Conservation (phyloP, 2,329 filamentous ascomycete genomes). For the Microdochium bolleyi region DNA sequence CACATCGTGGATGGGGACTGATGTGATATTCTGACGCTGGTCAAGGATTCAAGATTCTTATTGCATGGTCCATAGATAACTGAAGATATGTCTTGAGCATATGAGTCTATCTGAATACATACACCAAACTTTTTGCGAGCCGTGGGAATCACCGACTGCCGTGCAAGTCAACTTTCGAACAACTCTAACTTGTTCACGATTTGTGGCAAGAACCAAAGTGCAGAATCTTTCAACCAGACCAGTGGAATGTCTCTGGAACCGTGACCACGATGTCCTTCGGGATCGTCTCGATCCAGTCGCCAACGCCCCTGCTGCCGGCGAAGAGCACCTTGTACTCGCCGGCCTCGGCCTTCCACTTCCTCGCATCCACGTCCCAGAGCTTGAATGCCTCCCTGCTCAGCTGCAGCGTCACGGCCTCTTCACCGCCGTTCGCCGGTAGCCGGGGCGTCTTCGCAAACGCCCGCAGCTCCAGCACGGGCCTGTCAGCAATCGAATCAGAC, state of each 20-base stretch:
- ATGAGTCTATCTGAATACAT: not conserved
- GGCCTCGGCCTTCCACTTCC: conserved; percentile 36
- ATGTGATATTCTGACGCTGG: not conserved
- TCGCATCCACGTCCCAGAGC: conserved; percentile 36
- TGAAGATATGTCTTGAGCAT: no score
- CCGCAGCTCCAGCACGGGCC: conserved; percentile 56
- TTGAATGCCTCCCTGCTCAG: conserved; percentile 51
- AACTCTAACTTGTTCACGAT: no score
- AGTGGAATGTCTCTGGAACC: not conserved
- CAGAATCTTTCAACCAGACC: not conserved
- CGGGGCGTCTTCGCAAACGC: conserved; percentile 57
- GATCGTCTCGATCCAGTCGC: not conserved
- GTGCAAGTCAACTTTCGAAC: no score
- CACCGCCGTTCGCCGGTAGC: conserved; percentile 42
- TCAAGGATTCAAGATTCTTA: not conserved
- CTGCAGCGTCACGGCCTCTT: conserved; percentile 40
- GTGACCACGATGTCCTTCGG: not conserved
- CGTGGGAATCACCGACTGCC: no score
- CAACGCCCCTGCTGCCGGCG: not conserved
- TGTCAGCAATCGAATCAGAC: conserved; percentile 25
- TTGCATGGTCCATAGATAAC: no score
- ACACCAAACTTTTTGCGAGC: no score
- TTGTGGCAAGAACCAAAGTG: no score
- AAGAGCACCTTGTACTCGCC: not conserved
- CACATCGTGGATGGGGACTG: not conserved